A percentile compares a stretch with the other conserved stretches of the same genome.
These are phyloP conservation scores for Xylaria venustula DNA, from an alignment of 495 filamentous ascomycete species.

Conservation along the genomic window DNA sequence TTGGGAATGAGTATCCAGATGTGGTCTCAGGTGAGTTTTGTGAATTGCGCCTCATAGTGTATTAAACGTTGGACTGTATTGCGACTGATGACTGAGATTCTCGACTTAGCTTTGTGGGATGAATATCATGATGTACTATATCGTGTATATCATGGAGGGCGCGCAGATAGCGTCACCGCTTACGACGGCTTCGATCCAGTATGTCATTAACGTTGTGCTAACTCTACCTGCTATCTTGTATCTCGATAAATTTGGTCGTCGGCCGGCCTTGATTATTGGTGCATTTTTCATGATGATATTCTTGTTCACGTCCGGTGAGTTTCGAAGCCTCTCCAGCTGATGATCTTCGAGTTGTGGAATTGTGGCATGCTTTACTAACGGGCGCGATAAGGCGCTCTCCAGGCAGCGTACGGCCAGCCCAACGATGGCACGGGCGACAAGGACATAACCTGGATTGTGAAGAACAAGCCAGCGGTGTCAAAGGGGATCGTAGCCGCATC, in stretches of 20 bases:
- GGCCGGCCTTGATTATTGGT: conserved; percentile 70
- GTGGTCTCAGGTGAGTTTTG: conserved; percentile 53
- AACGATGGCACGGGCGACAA: conserved; percentile 38
- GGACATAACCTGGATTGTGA: conserved; percentile 58
- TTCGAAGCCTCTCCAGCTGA: conserved; percentile 14
- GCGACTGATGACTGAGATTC: conserved; percentile 1
- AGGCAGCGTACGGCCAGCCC: conserved; percentile 56
- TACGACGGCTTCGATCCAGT: conserved; percentile 71
- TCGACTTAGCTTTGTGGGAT: conserved; percentile 62
- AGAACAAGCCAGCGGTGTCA: conserved; percentile 45
- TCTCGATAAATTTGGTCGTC: conserved; percentile 75
- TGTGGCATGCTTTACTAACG: not conserved
- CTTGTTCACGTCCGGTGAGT: conserved; percentile 73
- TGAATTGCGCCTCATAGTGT: not conserved
- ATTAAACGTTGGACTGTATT: not conserved
- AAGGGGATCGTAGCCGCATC: conserved; percentile 64
- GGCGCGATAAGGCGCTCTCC: conserved; percentile 46
- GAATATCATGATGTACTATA: conserved; percentile 79
- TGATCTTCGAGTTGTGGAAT: not conserved
- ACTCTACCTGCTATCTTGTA: conserved; percentile 71
- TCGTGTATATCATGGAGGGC: conserved; percentile 72
- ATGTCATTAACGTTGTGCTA: conserved; percentile 71
- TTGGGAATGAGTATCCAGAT: conserved; percentile 74
- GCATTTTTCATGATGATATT: conserved; percentile 72
- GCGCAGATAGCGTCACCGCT: conserved; percentile 64